Conservation (phyloP, 805 yeast species). For the Myxozyma neglecta region DNA sequence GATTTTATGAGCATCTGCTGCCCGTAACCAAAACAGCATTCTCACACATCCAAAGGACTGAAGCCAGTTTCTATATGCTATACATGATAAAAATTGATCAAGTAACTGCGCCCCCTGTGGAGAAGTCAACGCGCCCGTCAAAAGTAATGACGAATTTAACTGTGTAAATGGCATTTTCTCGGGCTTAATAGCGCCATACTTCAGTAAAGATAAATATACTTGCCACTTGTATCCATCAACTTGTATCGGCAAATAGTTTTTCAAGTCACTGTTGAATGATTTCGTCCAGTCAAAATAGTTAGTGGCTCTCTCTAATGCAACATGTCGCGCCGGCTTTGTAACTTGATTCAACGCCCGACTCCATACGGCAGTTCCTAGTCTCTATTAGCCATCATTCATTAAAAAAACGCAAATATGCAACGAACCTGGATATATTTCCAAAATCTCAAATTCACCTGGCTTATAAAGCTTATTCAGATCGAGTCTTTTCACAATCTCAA, state of each 20-base stretch:
- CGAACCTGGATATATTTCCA: conserved; percentile 16
- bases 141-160: conserved; percentile 55
- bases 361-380: conserved; percentile 54
- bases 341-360: conserved; percentile 61
- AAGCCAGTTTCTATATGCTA: conserved; percentile 71
- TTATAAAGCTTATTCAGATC: conserved; percentile 5
- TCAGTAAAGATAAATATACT: conserved; percentile 51
- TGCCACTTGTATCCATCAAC: conserved; percentile 70
- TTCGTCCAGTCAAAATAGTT: conserved; percentile 36
- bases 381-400: not conserved
- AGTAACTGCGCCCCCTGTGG: conserved; percentile 64
- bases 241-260: conserved; percentile 33
- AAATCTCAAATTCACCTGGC: conserved; percentile 10
- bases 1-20: conserved; percentile 57
- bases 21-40: conserved; percentile 68
- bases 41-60: conserved; percentile 71
- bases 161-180: conserved; percentile 42
- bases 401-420: not conserved
- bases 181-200: conserved; percentile 49
- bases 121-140: conserved; percentile 59
- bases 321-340: conserved; percentile 62
- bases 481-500: conserved; percentile 8
- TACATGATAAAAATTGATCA: conserved; percentile 73
- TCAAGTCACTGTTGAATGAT: conserved; percentile 16
- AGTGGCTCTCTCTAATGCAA: conserved; percentile 57